Evolutionary conservation across 1,284 basidiomycete species (phyloP), one percentile per base, ranked within the genome.

Genomic region (Boletus mariae): DNA sequence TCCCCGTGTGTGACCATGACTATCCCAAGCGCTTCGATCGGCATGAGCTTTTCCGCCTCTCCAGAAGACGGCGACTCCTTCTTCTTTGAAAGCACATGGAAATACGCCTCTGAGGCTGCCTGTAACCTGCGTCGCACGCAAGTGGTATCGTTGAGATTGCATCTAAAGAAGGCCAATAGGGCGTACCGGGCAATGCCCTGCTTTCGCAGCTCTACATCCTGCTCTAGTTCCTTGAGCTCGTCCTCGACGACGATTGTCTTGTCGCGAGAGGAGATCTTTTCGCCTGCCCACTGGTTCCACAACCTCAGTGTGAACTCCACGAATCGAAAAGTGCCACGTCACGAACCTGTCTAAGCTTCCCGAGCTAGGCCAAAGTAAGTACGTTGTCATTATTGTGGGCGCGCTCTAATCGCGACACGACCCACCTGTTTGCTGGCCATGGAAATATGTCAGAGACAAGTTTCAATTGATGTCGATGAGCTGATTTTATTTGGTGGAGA

Each of bases 1-100:
- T 92, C 87, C 11, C 92, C 92, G 63, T 92, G 88, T 29, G 80
- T 77, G 54, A 92, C 86, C 92, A 94, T 92, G 41, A 90, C 87
- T 48, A 90, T 77, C 2, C 92, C 92, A 6, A 94, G 74, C 25
- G 84, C 82, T 61, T 94, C 92, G 28, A 90, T 74, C 0, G 87
- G 81, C 23, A 89, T 71, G 31, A 87, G 72, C 65, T 89, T 88
- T 57, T 83, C 84, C 2, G 74, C 66, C 53, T 82, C 80, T 32
- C 80, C 80, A 2, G 84, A 71, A 1, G 75, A 79, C 15, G 77
- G 75, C n/a, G 75, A 80, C 4, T 78, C 71, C 61, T 82, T 85
- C 73, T 84, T 90, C 76, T 87, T 89, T 15, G 80, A 75, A 10
- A 91, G 69, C 10, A 73, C 73, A 59, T 78, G 77, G 51, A 85